Evolutionary conservation across 2,329 filamentous ascomycete species (phyloP).

Genomic region (Colletotrichum sp.): DNA sequence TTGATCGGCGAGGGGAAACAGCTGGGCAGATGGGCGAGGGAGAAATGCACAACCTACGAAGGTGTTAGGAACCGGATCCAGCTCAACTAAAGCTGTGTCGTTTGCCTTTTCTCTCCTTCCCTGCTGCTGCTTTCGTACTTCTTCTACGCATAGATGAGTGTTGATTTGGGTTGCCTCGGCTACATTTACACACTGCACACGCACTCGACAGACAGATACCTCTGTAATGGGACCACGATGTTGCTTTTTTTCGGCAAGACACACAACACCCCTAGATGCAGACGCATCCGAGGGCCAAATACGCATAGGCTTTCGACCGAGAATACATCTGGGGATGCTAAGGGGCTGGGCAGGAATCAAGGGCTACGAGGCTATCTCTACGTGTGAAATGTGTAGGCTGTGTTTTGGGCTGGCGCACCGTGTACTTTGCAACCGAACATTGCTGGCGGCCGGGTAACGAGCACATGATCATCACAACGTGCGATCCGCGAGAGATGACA

Average conservation of each 20-base stretch:
- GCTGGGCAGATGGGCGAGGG: slow-evolving; percentile 12
- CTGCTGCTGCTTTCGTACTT: slow-evolving; percentile 21
- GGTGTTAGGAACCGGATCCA: slow-evolving; percentile 18
- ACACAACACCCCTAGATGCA: background rate
- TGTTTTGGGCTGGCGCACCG: slow-evolving; percentile 1
- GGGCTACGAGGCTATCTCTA: background rate
- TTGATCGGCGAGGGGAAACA: slow-evolving; percentile 19
- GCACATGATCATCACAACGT: background rate
- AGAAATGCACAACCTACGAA: slow-evolving; percentile 6
- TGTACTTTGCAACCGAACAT: slow-evolving; percentile 16
- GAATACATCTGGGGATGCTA: background rate
- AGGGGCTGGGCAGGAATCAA: background rate
- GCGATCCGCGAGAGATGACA: background rate
- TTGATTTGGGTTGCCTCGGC: slow-evolving; percentile 19
- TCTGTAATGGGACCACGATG: slow-evolving; percentile 18
- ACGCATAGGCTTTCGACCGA: background rate
- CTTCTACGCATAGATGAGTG: slow-evolving; percentile 23
- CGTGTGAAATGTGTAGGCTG: slow-evolving; percentile 1
- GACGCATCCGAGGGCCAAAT: background rate
- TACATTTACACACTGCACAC: slow-evolving; percentile 12
- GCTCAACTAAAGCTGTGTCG: slow-evolving; percentile 18
- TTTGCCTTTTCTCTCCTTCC: slow-evolving; percentile 18
- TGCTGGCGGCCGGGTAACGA: background rate
- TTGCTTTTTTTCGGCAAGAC: slow-evolving; percentile 5
- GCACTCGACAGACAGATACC: slow-evolving; percentile 17